Evolutionary conservation across 805 yeast species (phyloP).

Genomic region (Dipodascus albidus): DNA sequence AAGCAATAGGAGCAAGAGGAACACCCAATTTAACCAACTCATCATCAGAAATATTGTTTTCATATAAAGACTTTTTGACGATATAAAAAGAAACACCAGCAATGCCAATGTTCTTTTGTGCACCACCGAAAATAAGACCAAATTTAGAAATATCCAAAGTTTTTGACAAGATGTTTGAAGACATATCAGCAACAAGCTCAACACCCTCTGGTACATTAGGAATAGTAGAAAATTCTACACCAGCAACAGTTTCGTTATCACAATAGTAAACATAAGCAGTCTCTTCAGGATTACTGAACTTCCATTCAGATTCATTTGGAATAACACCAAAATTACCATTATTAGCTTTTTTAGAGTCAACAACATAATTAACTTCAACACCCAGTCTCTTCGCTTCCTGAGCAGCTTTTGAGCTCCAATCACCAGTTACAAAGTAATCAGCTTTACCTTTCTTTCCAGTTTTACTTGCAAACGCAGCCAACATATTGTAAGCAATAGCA

Average conservation of each 20-base stretch:
- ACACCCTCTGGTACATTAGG: slow-evolving; percentile 51
- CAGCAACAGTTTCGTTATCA: slow-evolving; percentile 96
- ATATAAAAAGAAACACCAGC: slow-evolving; percentile 93
- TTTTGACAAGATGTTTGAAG: slow-evolving; percentile 82
- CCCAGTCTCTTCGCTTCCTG: slow-evolving; percentile 87
- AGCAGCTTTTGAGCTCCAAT: slow-evolving; percentile 82
- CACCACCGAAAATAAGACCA: slow-evolving; percentile 93
- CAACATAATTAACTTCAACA: slow-evolving; percentile 54
- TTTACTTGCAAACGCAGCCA: slow-evolving; percentile 61
- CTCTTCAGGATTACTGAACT: slow-evolving; percentile 39
- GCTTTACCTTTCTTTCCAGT: slow-evolving; percentile 69
- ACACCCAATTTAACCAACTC: slow-evolving; percentile 40
- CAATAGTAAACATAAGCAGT: slow-evolving; percentile 83
- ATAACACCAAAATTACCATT: slow-evolving; percentile 53
- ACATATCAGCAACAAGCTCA: slow-evolving; percentile 88
- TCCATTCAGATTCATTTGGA: slow-evolving; percentile 61
- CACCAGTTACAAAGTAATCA: slow-evolving; percentile 83
- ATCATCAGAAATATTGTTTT: slow-evolving; percentile 46
- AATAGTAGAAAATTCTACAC: slow-evolving; percentile 66
- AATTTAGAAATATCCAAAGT: slow-evolving; percentile 70
- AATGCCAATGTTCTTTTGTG: slow-evolving; percentile 94
- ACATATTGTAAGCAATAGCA: slow-evolving; percentile 68
- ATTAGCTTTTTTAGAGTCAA: slow-evolving; percentile 44
- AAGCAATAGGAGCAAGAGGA: slow-evolving; percentile 83
- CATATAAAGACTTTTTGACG: slow-evolving; percentile 68